phyloP scores from a whole-genome alignment of 2,329 filamentous ascomycete species.

The Xylaria polymorpha region DNA sequence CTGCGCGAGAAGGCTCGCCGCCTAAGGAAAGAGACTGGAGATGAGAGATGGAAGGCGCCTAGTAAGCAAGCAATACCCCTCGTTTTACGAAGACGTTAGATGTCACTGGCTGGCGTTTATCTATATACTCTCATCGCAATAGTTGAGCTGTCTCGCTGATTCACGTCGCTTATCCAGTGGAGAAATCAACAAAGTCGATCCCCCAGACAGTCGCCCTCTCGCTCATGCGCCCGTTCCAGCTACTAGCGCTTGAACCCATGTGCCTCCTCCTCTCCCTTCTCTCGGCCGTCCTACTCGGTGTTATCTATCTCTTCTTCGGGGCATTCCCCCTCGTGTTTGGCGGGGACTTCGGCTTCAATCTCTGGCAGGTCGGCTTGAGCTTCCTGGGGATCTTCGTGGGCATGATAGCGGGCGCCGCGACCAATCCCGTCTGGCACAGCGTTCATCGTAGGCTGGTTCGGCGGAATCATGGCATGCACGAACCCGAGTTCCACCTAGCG shows the following conservation, averaged over 20 bases:
- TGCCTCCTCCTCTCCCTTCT: conserved; percentile 83
- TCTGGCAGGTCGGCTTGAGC: conserved; percentile 82
- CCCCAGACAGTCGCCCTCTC: conserved; percentile 67
- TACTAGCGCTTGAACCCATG: conserved; percentile 87
- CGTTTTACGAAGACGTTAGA: not conserved
- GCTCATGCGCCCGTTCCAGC: conserved; percentile 77
- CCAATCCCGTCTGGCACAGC: conserved; percentile 73
- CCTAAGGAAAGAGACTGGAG: conserved; percentile 79
- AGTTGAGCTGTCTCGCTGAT: conserved; percentile 8
- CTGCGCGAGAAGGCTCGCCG: conserved; percentile 77
- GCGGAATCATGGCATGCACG: conserved; percentile 67
- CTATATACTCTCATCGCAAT: not conserved
- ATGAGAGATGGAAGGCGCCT: conserved; percentile 79
- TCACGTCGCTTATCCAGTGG: conserved; percentile 55
- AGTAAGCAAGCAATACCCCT: conserved; percentile 48
- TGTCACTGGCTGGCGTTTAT: not conserved
- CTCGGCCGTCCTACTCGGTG: conserved; percentile 85
- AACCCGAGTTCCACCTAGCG: conserved; percentile 89
- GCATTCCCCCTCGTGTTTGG: conserved; percentile 85
- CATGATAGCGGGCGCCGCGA: conserved; percentile 71
- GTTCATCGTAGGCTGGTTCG: conserved; percentile 68
- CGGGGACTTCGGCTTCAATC: conserved; percentile 77
- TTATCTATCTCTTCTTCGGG: conserved; percentile 91
- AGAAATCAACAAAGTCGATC: conserved; percentile 77
- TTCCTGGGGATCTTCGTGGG: conserved; percentile 79